Evolutionary conservation across 208 protist genomes (phyloP), one percentile per base, ranked within the genome.

Genomic region (Kentomonas sorsogonicus): DNA sequence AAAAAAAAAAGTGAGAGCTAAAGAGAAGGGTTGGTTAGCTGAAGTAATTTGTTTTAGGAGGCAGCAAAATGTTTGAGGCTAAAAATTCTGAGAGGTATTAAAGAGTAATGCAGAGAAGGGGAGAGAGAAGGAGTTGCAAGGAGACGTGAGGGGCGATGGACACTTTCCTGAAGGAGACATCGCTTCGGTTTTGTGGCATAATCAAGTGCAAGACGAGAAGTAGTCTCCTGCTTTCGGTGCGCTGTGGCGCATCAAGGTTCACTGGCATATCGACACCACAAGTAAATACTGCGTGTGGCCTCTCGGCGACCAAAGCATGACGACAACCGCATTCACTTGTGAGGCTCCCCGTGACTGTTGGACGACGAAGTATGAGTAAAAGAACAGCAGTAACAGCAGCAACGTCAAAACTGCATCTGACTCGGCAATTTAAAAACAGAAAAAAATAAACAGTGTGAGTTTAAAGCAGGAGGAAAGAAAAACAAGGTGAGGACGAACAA

Each of bases 111-210:
- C 50, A 26, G 16, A 59, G 51, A 58, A 39, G 34, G 26, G 30
- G 52, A 51, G 25, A 13, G 38, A 51, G 15, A 59, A 23, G 20
- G 16, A 0, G 26, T 25, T n/a, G n/a, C 31, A 44, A 22, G 29
- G 46, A 25, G 61, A 51, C 1, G 7, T 47, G 5, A 40, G 38
- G 36, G 23, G n/a, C n/a, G n/a, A n/a, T n/a, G n/a, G n/a, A n/a
- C 16, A 91, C 27, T 0, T 84, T 71, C 13, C 69, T 79, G 58
- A 91, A 72, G 1, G 86, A 59, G 44, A 73, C 65, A 0, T 33
- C 23, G 13, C 66, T 52, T n/a, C 65, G 66, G 2, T 80, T n/a
- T n/a, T n/a, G n/a, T n/a, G n/a, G n/a, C n/a, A n/a, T n/a, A n/a
- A n/a, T n/a, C n/a, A n/a, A n/a, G n/a, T n/a, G n/a, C n/a, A n/a